Conservation (phyloP, 805 yeast genomes). For the Myxozyma lipomycoides region DNA sequence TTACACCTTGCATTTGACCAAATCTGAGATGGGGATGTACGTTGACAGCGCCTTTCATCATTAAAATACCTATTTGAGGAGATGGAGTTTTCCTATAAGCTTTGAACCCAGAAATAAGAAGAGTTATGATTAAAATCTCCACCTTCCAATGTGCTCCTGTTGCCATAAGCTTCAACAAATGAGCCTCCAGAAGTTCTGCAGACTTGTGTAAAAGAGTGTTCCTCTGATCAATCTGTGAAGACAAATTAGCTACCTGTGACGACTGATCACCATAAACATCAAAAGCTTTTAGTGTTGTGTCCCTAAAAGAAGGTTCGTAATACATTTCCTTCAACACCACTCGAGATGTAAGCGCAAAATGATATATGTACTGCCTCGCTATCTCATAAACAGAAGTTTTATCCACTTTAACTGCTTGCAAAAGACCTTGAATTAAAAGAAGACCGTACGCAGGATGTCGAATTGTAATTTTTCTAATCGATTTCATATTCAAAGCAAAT, state of each 20-base stretch:
- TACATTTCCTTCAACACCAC: constrained; percentile 2
- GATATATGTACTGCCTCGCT: constrained; percentile 10
- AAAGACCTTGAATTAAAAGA: constrained; percentile 11
- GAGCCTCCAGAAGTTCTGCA: constrained; percentile 11
- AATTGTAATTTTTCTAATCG: constrained; percentile 17
- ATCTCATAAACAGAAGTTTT: constrained; percentile 19
- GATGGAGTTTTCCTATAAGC: constrained; percentile 9
- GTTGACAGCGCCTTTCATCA: constrained; percentile 30
- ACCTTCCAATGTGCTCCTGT: constrained; percentile 22
- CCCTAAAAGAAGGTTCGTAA: constrained; percentile 1
- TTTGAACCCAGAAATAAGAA: constrained; percentile 6
- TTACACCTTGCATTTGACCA: constrained; percentile 56
- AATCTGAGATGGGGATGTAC: constrained; percentile 65
- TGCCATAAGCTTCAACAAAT: constrained; percentile 14
- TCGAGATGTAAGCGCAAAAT: constrained; percentile 4
- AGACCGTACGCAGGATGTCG: constrained; percentile 13
- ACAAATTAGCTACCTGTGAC: constrained; percentile 18
- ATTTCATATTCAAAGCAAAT: constrained; percentile 13
- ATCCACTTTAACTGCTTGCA: constrained; percentile 19
- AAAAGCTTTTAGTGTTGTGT: constrained; percentile 15
- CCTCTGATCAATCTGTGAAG: constrained; percentile 11
- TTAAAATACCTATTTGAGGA: constrained; percentile 8
- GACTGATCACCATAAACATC: constrained; percentile 26
- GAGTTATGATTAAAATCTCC: constrained; percentile 2
- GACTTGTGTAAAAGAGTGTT: constrained; percentile 7